Evolutionary conservation across 1,139 yeast genomes (phyloP), one percentile per base, ranked within the genome.

Genomic region (Yamadazyma dendronema): DNA sequence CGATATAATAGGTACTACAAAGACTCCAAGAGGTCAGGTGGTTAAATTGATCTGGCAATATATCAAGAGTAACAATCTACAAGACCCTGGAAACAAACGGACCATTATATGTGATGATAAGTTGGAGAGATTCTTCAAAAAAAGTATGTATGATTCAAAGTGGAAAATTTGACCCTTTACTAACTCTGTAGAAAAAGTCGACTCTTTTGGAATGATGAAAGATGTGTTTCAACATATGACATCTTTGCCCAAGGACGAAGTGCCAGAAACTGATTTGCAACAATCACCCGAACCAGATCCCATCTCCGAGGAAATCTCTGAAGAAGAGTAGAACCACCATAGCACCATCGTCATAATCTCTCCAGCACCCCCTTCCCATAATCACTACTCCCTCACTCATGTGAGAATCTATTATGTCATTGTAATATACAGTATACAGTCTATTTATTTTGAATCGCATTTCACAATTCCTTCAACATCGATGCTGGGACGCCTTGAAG

Each of bases 31-130:
- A 48, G 83, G 94, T 0, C 83, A 82, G 52, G 81, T 83, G 19
- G 90, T 84, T 23, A 84, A 84, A 48, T 63, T 61, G 33, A 61
- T 86, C 15, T 87, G 96, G 96, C 75, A 68, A 10, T 80, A 87
- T 55, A 84, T 87, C 46, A 84, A 81, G 52, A 73, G 59, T 16
- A 56, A 82, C 42, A 59, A 77, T 34, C 61, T 87, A 30, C 96
- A 86, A 53, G 79, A 84, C 48, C 87, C 90, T 1, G 56, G 64
- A 1, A 87, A 86, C 56, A 73, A 74, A 46, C 65, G 94, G 41
- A 79, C 77, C 41, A 82, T 87, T 15, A 15, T 75, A 5, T 85
- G 94, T 54, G 94, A 87, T 54, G 86, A 74, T 1, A 71, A 63
- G 42, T 64, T 87, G 65, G 65, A 65, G 38, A 70, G 68, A 4